Conservation (phyloP, 2,329 filamentous ascomycete species). For the Coniochaeta ligniaria region DNA sequence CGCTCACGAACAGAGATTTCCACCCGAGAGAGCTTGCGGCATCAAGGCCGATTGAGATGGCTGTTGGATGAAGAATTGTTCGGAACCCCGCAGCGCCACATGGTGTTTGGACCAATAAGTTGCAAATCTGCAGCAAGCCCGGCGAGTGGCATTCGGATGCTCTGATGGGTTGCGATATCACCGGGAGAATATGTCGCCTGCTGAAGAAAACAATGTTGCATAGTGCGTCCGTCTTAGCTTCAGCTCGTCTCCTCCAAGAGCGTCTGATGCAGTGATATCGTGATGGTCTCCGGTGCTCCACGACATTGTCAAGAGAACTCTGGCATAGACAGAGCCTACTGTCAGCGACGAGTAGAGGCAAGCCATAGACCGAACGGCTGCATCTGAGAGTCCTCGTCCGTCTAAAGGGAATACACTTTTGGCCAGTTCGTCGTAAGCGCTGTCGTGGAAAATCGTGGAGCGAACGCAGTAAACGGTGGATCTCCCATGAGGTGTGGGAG, state of each 20-base stretch:
- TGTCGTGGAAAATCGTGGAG: background rate
- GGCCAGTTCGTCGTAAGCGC: too few relatives aligned
- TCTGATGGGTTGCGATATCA: background rate
- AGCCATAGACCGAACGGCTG: too few relatives aligned
- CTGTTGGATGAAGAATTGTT: background rate
- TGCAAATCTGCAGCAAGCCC: background rate
- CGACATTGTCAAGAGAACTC: background rate
- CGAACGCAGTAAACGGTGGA: background rate
- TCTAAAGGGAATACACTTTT: too few relatives aligned
- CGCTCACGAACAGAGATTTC: background rate
- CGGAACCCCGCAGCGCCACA: slow-evolving; percentile 1
- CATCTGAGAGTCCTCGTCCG: too few relatives aligned
- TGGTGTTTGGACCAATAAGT: background rate
- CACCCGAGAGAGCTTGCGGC: background rate
- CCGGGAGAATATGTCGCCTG: background rate
- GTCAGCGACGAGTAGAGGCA: too few relatives aligned
- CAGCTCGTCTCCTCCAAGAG: background rate
- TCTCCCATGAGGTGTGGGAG: slow-evolving; percentile 14
- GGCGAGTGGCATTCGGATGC: background rate
- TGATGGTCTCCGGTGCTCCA: background rate
- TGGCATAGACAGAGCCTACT: background rate
- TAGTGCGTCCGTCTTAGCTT: background rate
- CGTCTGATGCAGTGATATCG: background rate
- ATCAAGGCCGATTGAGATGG: background rate
- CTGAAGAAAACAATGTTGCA: background rate